Evolutionary conservation across 768 basidiomycete species (phyloP), one percentile per base, ranked within the genome.

Genomic region (Russula vinacea): DNA sequence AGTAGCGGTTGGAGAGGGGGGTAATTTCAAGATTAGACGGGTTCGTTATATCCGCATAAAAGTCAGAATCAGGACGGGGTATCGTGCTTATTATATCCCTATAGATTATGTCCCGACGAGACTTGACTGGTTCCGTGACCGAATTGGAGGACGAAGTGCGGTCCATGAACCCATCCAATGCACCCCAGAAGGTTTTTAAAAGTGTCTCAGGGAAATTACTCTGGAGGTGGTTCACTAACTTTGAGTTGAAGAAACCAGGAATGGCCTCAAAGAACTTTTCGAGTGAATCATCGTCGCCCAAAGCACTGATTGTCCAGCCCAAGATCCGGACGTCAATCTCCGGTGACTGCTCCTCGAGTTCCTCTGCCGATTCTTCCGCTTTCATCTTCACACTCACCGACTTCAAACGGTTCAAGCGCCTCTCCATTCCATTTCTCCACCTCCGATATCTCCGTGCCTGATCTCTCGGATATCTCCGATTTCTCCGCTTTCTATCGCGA

Each of bases 281-380:
- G 2, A 60, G 24, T 16, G 37, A 5, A 19, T 52, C 24, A 19
- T 60, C 58, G 8, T 60, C 58, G 17, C 51, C 50, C 5, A 60
- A 2, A 10, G 58, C 19, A 17, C 17, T 2, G 4, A 52, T 13
- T 14, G 50, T 32, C 58, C 49, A 60, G n/a, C 16, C 11, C 33
- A 60, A 19, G 26, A 49, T 37, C 2, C 50, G 35, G 26, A 17
- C 19, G 39, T 60, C 37, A 10, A 52, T 52, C 5, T 42, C 19
- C 2, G 26, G 2, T 6, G 50, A 52, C 10, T n/a, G 10, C n/a
- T n/a, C n/a, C n/a, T n/a, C n/a, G n/a, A n/a, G n/a, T 22, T 52
- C 33, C 6, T 22, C 19, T 7, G 37, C 49, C 1, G 35, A 29
- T 29, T 40, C 24, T 14, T 59, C 24, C 1, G 26, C 50, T 11